Base-by-base conservation (phyloP, 169 alveolate genomes). In the Neospora caninum region DNA sequence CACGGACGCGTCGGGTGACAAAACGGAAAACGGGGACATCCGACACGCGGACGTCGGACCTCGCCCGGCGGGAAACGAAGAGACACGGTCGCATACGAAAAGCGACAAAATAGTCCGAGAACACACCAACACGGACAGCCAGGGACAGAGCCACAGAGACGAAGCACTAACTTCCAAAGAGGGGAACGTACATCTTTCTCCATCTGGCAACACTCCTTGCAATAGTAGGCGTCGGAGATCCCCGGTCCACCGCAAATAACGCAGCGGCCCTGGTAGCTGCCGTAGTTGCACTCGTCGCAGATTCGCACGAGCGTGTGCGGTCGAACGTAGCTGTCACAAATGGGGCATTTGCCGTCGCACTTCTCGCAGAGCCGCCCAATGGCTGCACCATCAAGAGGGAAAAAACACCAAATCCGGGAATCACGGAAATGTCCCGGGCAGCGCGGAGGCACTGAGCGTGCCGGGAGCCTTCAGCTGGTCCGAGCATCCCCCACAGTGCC, bases 231-330 rank as follows among this genome's bases (percentile, higher is more conserved):
- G 95, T 99, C 99, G 53, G 99, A 98, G 78, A 99, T 98, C 1
- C 99, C 99, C 34, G 98, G 98, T 0, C 99, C 99, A 13, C 99
- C 99, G 95, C 99, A 99, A 54, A 99, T 98, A 42, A 99, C 99
- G 88, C 99, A 99, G 92, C 99, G 98, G 34, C 99, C 99, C 31
- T 98, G 99, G 94, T 97, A 97, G 58, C 99, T 97, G 38, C 99
- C 99, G 96, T 98, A 99, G 97, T 99, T 99, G 95, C 99, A 99
- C 94, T 99, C 99, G 96, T 99, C 99, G 96, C 99, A 99, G 29
- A 99, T 98, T 94, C 99, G 97, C 36, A 99, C 99, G 70, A 99
- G 96, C 36, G 99, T 97, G 94, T 98, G 97, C 42, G 99, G 99
- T 43, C 99, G 97, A 45, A 99, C 99, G 94, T 99, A 99, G n/a